Conservation (phyloP, 441 rosid species). For the Brassica hybrid region DNA sequence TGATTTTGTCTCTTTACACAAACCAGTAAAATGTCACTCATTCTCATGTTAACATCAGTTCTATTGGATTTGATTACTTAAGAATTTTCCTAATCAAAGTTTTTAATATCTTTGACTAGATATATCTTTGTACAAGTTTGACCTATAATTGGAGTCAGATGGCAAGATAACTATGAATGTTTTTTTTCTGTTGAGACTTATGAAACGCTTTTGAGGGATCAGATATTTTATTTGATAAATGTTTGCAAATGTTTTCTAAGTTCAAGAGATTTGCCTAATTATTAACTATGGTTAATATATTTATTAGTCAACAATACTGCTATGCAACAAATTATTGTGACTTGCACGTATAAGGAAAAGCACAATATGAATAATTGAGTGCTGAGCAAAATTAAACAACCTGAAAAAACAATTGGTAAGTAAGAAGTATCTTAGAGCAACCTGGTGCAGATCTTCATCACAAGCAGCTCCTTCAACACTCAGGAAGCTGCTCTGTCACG, state of each 20-base stretch:
- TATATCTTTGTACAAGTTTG: constrained; percentile 15
- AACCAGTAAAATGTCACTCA: neutral
- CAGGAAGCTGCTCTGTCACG: too few relatives aligned
- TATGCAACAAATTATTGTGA: neutral
- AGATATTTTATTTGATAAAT: neutral
- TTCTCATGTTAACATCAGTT: neutral
- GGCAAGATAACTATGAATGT: neutral
- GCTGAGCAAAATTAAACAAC: too few relatives aligned
- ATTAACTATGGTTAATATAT: neutral
- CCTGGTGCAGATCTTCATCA: too few relatives aligned
- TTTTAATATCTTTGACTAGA: constrained; percentile 18
- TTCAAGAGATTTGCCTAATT: neutral
- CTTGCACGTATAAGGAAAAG: neutral
- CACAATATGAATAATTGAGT: neutral
- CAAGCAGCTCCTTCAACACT: too few relatives aligned
- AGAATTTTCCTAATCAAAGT: neutral
- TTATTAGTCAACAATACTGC: neutral
- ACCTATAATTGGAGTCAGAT: constrained; percentile 7
- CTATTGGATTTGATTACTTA: neutral
- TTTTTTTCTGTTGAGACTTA: neutral
- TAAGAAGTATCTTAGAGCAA: too few relatives aligned
- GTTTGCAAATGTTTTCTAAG: constrained; percentile 1
- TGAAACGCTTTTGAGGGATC: neutral
- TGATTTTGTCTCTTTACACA: neutral
- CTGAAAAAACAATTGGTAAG: too few relatives aligned